Evolutionary conservation across 2,329 filamentous ascomycete genomes (phyloP).

Genomic region (Fusarium illudens): DNA sequence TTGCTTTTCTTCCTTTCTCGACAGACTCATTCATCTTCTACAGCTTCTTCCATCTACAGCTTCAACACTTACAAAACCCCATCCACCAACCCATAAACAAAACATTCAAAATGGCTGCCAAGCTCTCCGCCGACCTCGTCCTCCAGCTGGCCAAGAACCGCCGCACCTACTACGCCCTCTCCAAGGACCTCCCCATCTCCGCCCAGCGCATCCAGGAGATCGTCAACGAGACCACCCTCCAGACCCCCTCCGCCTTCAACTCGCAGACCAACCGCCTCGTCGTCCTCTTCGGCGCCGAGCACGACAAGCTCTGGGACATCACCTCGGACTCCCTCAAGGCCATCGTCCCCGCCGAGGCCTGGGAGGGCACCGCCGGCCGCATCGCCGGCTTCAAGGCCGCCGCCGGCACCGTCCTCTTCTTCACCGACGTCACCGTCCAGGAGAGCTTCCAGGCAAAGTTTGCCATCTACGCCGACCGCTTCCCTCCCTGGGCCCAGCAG

Average conservation of each 20-base stretch:
- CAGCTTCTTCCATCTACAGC: not conserved
- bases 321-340: conserved; percentile 58
- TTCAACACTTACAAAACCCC: not conserved
- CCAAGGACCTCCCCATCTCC: conserved; percentile 64
- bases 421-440: conserved; percentile 77
- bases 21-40: not conserved
- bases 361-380: conserved; percentile 59
- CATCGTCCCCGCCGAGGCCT: conserved; percentile 72
- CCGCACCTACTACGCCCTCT: conserved; percentile 74
- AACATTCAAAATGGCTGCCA: conserved; percentile 54
- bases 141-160: conserved; percentile 72
- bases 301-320: conserved; percentile 88
- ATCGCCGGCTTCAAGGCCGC: conserved; percentile 69
- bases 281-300: conserved; percentile 81
- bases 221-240: conserved; percentile 68
- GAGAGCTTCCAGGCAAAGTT: conserved; percentile 73
- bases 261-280: conserved; percentile 82
- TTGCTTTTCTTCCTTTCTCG: not conserved
- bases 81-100: conserved; percentile 13
- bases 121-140: conserved; percentile 59
- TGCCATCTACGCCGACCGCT: conserved; percentile 79
- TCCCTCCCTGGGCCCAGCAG: conserved; percentile 80
- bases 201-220: conserved; percentile 70
- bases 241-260: conserved; percentile 88
- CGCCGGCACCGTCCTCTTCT: conserved; percentile 89